Conservation (phyloP, 108 stramenopile genomes). For the Pelagomonas calceolata region DNA sequence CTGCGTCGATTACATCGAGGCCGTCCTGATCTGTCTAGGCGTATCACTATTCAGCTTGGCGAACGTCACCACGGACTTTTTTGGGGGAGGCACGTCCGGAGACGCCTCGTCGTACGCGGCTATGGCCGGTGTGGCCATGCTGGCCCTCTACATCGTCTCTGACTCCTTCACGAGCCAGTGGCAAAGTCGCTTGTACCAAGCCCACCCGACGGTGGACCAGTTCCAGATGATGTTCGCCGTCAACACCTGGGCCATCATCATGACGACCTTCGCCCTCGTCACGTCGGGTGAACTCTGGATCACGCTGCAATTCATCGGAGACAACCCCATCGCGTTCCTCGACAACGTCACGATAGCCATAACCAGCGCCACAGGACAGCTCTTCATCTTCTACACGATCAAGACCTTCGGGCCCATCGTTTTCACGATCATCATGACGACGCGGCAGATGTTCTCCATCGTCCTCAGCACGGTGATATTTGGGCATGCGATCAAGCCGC, state of each 20-base stretch:
- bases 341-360: slow-evolving; percentile 92
- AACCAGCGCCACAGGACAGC: slow-evolving; percentile 82
- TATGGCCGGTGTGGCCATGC: slow-evolving; percentile 72
- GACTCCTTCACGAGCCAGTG: slow-evolving; percentile 98
- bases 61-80: slow-evolving; percentile 22
- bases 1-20: slow-evolving; percentile 70
- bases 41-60: slow-evolving; percentile 76
- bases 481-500: slow-evolving; percentile 63
- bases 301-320: slow-evolving; percentile 69
- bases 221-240: slow-evolving; percentile 99
- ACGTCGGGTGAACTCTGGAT: slow-evolving; percentile 78
- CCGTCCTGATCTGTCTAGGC: slow-evolving; percentile 78
- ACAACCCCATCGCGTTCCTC: slow-evolving; percentile 64
- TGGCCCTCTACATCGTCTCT: slow-evolving; percentile 80
- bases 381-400: slow-evolving; percentile 77
- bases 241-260: slow-evolving; percentile 83
- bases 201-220: slow-evolving; percentile 75
- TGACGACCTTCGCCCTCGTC: slow-evolving; percentile 77
- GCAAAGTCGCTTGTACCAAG: slow-evolving; percentile 87
- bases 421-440: slow-evolving; percentile 93
- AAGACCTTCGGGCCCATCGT: slow-evolving; percentile 75
- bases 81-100: slow-evolving; percentile 3
- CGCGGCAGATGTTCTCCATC: slow-evolving; percentile 88
- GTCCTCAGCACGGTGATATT: slow-evolving; percentile 80
- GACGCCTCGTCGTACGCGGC: too few relatives aligned